Percentiles rank a stretch among this genome's conserved stretches.
phyloP scores from a whole-genome alignment of 163 green algal species.

The Chloromonas sp. region DNA sequence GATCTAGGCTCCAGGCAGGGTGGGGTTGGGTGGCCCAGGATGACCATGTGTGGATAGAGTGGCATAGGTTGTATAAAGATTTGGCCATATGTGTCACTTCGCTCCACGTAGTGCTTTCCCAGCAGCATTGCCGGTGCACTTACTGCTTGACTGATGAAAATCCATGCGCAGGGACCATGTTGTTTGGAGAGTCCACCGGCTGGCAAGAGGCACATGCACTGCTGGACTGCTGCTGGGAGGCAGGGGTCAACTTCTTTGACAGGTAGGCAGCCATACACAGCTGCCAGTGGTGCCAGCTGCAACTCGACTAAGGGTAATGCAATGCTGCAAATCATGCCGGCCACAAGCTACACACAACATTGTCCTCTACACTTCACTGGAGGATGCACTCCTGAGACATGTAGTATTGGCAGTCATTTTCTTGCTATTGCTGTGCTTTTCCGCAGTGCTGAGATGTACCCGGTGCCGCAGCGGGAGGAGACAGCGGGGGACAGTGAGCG shows the following conservation, averaged over 20 bases:
- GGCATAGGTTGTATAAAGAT: too few relatives aligned
- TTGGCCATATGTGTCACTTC: too few relatives aligned
- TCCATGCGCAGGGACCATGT: constrained; percentile 68
- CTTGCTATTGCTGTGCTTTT: not conserved
- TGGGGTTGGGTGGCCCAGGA: too few relatives aligned
- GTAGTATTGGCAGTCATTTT: not conserved
- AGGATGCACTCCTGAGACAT: not conserved
- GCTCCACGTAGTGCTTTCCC: not conserved
- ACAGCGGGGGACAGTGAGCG: constrained; percentile 63
- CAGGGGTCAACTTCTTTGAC: constrained; percentile 79
- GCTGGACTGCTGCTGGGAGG: constrained; percentile 47
- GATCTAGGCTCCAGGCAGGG: too few relatives aligned
- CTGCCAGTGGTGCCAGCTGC: not conserved
- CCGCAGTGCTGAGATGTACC: constrained; percentile 13
- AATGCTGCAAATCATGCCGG: not conserved
- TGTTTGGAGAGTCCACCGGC: constrained; percentile 66
- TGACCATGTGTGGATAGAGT: too few relatives aligned
- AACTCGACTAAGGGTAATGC: not conserved
- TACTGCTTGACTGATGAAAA: not conserved
- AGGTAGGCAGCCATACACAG: constrained; percentile 16
- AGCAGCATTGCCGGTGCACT: not conserved
- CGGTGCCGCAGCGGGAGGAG: constrained; percentile 63
- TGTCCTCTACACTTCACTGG: not conserved
- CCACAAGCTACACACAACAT: not conserved
- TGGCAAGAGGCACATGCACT: constrained; percentile 29